phyloP scores from a whole-genome alignment of 2,329 filamentous ascomycete species.

The Keithomyces neogunnii region DNA sequence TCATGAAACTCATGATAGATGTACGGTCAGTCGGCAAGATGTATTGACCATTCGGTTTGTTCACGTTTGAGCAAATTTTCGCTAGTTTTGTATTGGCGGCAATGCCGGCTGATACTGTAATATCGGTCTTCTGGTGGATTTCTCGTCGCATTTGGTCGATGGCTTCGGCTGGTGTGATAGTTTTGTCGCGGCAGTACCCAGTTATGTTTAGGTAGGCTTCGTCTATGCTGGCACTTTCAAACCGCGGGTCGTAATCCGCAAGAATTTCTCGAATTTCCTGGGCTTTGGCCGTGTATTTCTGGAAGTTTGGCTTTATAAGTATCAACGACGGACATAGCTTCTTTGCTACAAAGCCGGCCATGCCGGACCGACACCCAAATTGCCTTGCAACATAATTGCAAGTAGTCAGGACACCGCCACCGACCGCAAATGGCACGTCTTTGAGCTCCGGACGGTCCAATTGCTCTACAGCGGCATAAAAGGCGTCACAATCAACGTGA shows the following conservation, averaged over 20 bases:
- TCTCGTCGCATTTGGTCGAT: constrained; percentile 72
- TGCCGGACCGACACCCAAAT: constrained; percentile 86
- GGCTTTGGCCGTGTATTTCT: constrained; percentile 87
- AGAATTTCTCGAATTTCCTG: constrained; percentile 77
- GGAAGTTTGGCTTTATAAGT: constrained; percentile 75
- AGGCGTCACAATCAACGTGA: constrained; percentile 95
- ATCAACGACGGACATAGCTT: constrained; percentile 86
- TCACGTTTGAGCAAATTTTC: constrained; percentile 91
- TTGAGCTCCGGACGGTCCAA: constrained; percentile 77
- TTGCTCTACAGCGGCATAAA: constrained; percentile 90
- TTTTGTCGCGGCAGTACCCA: constrained; percentile 64
- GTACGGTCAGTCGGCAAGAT: constrained; percentile 61
- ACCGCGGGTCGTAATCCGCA: constrained; percentile 79
- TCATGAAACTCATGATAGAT: constrained; percentile 80
- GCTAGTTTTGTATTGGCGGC: constrained; percentile 88
- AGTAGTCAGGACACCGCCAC: constrained; percentile 55
- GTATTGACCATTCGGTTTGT: constrained; percentile 95
- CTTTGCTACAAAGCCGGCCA: constrained; percentile 93
- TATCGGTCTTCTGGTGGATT: constrained; percentile 64
- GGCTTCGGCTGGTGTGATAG: constrained; percentile 60
- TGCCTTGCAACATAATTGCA: constrained; percentile 85
- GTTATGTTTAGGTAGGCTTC: constrained; percentile 97
- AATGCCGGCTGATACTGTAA: constrained; percentile 91
- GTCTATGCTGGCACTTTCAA: constrained; percentile 90
- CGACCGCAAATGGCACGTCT: constrained; percentile 84